These are phyloP conservation scores for Rauvolfia tetraphylla DNA, from an alignment of 257 asterid species.

Conservation along the genomic window DNA sequence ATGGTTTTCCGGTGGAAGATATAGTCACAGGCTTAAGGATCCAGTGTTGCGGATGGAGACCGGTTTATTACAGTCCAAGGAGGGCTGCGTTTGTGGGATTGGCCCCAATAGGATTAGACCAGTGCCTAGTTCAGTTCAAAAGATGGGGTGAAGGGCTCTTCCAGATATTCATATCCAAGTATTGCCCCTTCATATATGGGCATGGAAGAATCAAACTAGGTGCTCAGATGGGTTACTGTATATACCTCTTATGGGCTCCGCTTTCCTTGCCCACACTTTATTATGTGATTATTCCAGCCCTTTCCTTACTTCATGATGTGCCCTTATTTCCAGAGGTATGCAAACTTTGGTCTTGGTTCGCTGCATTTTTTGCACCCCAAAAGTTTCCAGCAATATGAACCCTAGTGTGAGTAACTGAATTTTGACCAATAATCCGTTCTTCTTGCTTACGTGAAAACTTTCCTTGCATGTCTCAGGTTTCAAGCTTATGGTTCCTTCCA, in stretches of 20 bases:
- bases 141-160: slow-evolving; percentile 86
- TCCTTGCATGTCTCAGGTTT: slow-evolving; percentile 29
- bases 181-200: slow-evolving; percentile 62
- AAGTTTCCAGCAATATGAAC: neutral
- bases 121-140: slow-evolving; percentile 60
- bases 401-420: too few relatives aligned
- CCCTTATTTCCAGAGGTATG: slow-evolving; percentile 58
- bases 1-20: slow-evolving; percentile 82
- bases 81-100: slow-evolving; percentile 63
- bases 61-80: slow-evolving; percentile 56
- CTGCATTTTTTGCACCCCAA: neutral
- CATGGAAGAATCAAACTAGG: slow-evolving; percentile 47
- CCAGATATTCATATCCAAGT: slow-evolving; percentile 68
- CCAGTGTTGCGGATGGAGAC: slow-evolving; percentile 88
- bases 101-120: slow-evolving; percentile 55
- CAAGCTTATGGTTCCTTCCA: slow-evolving; percentile 53
- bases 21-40: slow-evolving; percentile 71
- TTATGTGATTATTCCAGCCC: slow-evolving; percentile 40
- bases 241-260: slow-evolving; percentile 62
- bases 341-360: neutral
- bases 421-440: too few relatives aligned
- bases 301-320: slow-evolving; percentile 42
- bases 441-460: neutral
- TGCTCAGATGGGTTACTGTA: slow-evolving; percentile 68
- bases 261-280: slow-evolving; percentile 48